Evolutionary conservation across 805 yeast genomes (phyloP).

Genomic region (Schwanniomyces polymorphus): DNA sequence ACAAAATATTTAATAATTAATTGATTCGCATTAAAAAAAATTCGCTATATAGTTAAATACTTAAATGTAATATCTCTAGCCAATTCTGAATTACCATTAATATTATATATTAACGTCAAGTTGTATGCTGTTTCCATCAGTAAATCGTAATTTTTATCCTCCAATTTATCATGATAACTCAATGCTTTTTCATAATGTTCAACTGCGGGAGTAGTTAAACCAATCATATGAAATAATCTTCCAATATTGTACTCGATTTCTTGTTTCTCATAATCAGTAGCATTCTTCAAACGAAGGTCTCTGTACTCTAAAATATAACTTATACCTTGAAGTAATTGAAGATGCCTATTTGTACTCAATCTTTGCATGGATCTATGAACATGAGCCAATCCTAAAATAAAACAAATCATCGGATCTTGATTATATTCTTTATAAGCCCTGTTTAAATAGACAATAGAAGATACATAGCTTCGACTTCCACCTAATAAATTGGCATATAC

Average conservation of each 20-base stretch:
- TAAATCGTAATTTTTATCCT: constrained; percentile 56
- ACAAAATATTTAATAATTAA: background rate
- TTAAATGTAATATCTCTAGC: constrained; percentile 66
- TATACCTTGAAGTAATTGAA: constrained; percentile 85
- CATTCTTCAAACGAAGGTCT: constrained; percentile 44
- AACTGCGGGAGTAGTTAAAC: constrained; percentile 72
- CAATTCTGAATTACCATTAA: constrained; percentile 67
- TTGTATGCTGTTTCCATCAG: constrained; percentile 85
- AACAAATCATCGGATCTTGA: constrained; percentile 75
- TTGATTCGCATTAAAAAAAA: background rate
- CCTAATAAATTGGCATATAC: constrained; percentile 80
- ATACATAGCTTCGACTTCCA: constrained; percentile 77
- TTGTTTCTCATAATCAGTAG: constrained; percentile 54
- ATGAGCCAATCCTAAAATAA: constrained; percentile 76
- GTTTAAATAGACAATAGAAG: constrained; percentile 76
- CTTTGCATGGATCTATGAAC: constrained; percentile 92
- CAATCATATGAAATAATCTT: constrained; percentile 79
- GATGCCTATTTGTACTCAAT: constrained; percentile 78
- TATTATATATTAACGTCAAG: constrained; percentile 68
- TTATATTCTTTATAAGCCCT: constrained; percentile 68
- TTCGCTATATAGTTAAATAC: constrained; percentile 51
- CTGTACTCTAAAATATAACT: constrained; percentile 74
- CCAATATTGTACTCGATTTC: constrained; percentile 86
- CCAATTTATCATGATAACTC: constrained; percentile 32
- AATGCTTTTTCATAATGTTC: constrained; percentile 72